phyloP scores from a whole-genome alignment of 176 grass and related monocot species.

The Oryza nivara region DNA sequence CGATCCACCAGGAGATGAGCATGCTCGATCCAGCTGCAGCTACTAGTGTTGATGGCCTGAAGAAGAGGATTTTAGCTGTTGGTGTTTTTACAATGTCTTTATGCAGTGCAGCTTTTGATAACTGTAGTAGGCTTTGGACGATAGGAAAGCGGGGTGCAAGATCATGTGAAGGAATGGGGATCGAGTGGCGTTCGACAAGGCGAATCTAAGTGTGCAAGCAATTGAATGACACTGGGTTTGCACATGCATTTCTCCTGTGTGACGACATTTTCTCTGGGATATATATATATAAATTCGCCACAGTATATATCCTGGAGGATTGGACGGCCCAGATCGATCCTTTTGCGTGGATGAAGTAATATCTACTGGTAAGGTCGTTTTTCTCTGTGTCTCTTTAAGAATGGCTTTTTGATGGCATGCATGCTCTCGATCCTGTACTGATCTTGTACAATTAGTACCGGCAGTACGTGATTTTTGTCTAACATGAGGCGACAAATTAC shows the following conservation, averaged over 20 bases:
- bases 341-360: neutral
- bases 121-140: constrained; percentile 27
- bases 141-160: constrained; percentile 21
- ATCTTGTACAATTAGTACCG: constrained; percentile 8
- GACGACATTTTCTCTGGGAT: neutral
- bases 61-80: constrained; percentile 24
- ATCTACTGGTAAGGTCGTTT: neutral
- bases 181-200: constrained; percentile 39
- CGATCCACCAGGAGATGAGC: neutral
- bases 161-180: constrained; percentile 26
- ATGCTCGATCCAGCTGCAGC: neutral
- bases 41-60: constrained; percentile 15
- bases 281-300: neutral
- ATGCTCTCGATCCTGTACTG: neutral
- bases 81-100: constrained; percentile 36
- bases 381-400: neutral
- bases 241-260: constrained; percentile 5
- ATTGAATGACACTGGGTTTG: constrained; percentile 34
- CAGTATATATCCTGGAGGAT: neutral
- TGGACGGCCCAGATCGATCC: neutral
- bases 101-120: constrained; percentile 12
- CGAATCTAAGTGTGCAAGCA: constrained; percentile 43
- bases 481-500: constrained; percentile 3
- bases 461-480: neutral
- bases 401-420: neutral